Base-by-base conservation (phyloP, 352 stramenopile genomes). In the Pythium phragmitis region DNA sequence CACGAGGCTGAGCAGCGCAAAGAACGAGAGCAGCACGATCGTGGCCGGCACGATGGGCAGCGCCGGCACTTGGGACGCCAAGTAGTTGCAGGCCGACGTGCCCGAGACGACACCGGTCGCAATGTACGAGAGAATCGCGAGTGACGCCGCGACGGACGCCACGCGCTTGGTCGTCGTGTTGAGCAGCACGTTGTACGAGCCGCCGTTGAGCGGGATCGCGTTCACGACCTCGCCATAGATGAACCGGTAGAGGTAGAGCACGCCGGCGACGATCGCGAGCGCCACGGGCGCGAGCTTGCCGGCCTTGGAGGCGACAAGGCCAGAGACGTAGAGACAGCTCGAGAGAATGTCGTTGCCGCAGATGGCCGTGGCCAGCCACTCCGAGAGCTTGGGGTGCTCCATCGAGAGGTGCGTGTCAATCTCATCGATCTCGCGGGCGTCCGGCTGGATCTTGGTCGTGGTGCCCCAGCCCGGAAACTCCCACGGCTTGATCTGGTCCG, bases 291-390 rank as follows among this genome's bases (percentile, higher is more conserved):
- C 91, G 39, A 98, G 77, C 72, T 93, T 97, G 7, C 93, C 93
- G 0, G 91, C 93, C 52, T 91, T 95, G 60, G 88, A 82, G 36
- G 88, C 84, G 41, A 95, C 87, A 12, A 94, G 74, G 0, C 85
- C 87, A 56, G 88, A 92, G 36, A 93, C 84, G 70, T 98, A 98
- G 37, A 98, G 85, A 46, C 86, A 97, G 69, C 89, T 98, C 54
- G 87, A 96, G 57, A 98, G 79, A 73, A 98, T 98, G 65, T 98
- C 94, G 72, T 98, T 98, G 17, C 95, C 95, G 60, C 90, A 98
- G 71, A 98, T 98, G 17, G 92, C 90, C 11, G 95, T 98, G 12
- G 95, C 92, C 53, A 96, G 73, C 83, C 92, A 97, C 79, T 98
- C 88, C 4, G 88, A 94, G 23, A 98, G 80, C 71, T 94, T 96